These are phyloP conservation scores for Suillus variegatus DNA, from an alignment of 768 basidiomycete species.

Conservation along the genomic window DNA sequence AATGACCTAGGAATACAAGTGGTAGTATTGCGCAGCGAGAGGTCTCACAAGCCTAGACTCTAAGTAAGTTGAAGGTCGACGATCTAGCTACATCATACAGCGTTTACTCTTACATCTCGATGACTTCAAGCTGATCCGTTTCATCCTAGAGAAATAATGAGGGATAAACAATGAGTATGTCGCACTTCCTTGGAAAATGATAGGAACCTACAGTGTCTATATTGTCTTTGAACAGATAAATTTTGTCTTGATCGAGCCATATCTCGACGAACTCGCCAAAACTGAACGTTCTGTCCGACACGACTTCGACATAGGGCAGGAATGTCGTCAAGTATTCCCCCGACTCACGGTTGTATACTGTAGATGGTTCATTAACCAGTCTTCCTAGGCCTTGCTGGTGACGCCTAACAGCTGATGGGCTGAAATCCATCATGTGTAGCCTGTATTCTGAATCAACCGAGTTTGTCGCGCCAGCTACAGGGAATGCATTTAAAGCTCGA, in stretches of 20 bases:
- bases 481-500: background rate
- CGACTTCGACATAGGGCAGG: conserved; percentile 1
- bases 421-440: conserved; percentile 1
- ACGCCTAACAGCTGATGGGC: background rate
- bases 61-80: background rate
- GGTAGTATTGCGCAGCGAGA: background rate
- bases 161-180: background rate
- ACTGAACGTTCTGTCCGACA: background rate
- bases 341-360: background rate
- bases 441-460: background rate
- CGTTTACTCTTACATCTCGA: background rate
- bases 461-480: background rate
- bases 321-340: background rate
- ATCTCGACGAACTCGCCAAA: background rate
- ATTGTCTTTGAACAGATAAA: background rate
- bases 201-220: background rate
- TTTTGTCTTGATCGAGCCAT: background rate
- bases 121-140: background rate
- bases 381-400: background rate
- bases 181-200: background rate
- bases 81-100: background rate
- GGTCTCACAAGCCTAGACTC: background rate
- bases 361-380: background rate
- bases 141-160: background rate
- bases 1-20: background rate